phyloP scores from a whole-genome alignment of 1,284 basidiomycete genomes.

The Malassezia nana region DNA sequence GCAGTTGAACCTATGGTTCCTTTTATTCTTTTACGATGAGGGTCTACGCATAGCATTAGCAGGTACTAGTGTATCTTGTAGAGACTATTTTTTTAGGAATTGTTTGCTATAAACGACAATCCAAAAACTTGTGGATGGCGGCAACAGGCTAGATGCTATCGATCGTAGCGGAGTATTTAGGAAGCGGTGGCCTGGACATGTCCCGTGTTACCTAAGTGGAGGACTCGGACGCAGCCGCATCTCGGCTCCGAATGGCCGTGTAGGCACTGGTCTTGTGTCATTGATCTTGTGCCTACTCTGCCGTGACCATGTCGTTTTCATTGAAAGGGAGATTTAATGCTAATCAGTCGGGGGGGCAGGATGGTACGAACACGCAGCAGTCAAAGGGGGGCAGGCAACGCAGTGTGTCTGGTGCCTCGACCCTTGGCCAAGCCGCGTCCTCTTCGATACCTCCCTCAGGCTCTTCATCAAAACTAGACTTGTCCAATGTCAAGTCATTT shows the following conservation, averaged over 20 bases:
- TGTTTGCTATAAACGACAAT: no score
- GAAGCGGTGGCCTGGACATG: background rate
- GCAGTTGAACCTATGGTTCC: background rate
- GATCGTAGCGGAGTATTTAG: background rate
- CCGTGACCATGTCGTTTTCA: slow-evolving; percentile 37
- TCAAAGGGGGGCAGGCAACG: slow-evolving; percentile 24
- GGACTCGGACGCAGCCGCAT: background rate
- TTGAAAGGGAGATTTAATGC: slow-evolving; percentile 38
- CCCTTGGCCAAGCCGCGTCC: background rate
- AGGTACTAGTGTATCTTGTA: background rate
- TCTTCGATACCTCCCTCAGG: background rate
- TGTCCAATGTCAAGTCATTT: background rate
- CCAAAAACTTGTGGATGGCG: background rate
- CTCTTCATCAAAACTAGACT: background rate
- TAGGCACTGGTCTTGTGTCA: background rate
- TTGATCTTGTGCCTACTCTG: background rate
- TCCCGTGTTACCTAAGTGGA: background rate
- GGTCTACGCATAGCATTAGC: background rate
- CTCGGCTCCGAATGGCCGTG: background rate
- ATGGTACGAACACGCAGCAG: background rate
- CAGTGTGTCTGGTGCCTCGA: slow-evolving; percentile 24
- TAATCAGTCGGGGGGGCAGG: background rate
- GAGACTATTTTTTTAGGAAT: background rate
- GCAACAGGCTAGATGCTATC: background rate
- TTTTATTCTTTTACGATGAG: background rate